A percentile compares a stretch with the other conserved stretches of the same genome.
Evolutionary conservation across 805 yeast genomes (phyloP).

Genomic region (Kurtzmaniella fragi): DNA sequence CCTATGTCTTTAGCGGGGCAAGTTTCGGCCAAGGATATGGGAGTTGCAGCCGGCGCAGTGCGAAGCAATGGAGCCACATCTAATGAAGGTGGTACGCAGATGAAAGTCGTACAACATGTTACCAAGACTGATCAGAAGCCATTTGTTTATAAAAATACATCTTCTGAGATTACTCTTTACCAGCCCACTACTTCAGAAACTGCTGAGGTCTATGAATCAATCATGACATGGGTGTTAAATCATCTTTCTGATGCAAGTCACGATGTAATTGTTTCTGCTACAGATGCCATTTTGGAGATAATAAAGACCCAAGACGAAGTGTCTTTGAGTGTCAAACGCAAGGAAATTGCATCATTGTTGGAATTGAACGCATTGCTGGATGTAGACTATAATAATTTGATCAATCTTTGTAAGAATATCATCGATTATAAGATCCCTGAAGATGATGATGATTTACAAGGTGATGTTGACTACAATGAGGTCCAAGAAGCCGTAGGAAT

Average conservation of each 20-base stretch:
- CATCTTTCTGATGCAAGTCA: constrained; percentile 73
- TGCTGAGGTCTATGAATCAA: constrained; percentile 44
- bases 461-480: too few species aligned
- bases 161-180: constrained; percentile 51
- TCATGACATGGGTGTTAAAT: constrained; percentile 56
- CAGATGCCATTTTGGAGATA: constrained; percentile 57
- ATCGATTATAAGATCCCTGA: constrained; percentile 41
- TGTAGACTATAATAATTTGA: constrained; percentile 42
- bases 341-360: constrained; percentile 48
- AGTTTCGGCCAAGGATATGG: constrained; percentile 68
- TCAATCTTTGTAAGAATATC: constrained; percentile 40
- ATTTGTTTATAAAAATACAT: constrained; percentile 7
- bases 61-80: constrained; percentile 10
- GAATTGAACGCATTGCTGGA: constrained; percentile 27
- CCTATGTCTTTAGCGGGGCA: constrained; percentile 74
- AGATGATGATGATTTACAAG: constrained; percentile 12
- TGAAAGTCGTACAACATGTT: too few species aligned
- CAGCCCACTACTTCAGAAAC: constrained; percentile 57
- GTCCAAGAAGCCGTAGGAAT: constrained; percentile 42
- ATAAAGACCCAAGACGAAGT: constrained; percentile 42
- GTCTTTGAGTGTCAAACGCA: constrained; percentile 40
- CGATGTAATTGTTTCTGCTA: constrained; percentile 63
- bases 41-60: constrained; percentile 34
- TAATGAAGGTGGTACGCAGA: constrained; percentile 3
- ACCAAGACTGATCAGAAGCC: constrained; percentile 7